phyloP scores from a whole-genome alignment of 2,329 filamentous ascomycete species.

The Phyllosticta citribraziliensis region DNA sequence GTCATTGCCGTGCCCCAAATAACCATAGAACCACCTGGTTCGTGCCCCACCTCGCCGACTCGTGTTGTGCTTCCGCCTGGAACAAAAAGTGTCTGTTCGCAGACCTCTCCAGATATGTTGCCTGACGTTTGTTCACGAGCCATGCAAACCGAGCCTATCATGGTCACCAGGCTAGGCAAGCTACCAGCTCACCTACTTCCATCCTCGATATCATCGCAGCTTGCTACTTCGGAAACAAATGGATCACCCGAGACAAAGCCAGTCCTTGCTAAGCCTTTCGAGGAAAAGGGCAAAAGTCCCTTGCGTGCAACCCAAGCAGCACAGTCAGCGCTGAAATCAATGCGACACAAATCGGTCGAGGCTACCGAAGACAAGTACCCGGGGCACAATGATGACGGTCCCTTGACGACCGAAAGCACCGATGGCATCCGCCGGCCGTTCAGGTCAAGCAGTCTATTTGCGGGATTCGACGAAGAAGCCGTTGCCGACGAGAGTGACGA shows the following conservation, averaged over 20 bases:
- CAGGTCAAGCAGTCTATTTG: constrained; percentile 75
- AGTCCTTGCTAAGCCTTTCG: constrained; percentile 8
- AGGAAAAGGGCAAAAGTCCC: constrained; percentile 11
- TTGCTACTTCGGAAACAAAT: constrained; percentile 25
- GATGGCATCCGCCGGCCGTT: constrained; percentile 58
- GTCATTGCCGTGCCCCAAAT: constrained; percentile 66
- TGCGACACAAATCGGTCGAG: constrained; percentile 15
- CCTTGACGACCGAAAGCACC: constrained; percentile 49
- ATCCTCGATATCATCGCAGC: constrained; percentile 56
- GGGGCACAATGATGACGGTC: constrained; percentile 72
- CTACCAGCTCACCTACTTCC: constrained; percentile 72
- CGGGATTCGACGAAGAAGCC: constrained; percentile 54
- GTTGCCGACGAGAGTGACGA: constrained; percentile 55
- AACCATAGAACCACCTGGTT: constrained; percentile 73
- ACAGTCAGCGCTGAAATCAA: constrained; percentile 7
- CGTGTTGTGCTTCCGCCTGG: constrained; percentile 70
- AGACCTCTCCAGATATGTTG: constrained; percentile 52
- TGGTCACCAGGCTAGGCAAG: constrained; percentile 66
- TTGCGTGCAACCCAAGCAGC: constrained; percentile 1
- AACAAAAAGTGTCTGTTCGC: constrained; percentile 72
- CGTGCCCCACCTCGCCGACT: constrained; percentile 43
- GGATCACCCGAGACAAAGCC: not conserved
- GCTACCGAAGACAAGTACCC: constrained; percentile 57
- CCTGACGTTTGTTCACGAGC: constrained; percentile 44
- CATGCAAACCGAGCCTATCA: constrained; percentile 85